Evolutionary conservation across 2,329 filamentous ascomycete species (phyloP), one percentile per base, ranked within the genome.

Genomic region (Parafenestella ontariensis): DNA sequence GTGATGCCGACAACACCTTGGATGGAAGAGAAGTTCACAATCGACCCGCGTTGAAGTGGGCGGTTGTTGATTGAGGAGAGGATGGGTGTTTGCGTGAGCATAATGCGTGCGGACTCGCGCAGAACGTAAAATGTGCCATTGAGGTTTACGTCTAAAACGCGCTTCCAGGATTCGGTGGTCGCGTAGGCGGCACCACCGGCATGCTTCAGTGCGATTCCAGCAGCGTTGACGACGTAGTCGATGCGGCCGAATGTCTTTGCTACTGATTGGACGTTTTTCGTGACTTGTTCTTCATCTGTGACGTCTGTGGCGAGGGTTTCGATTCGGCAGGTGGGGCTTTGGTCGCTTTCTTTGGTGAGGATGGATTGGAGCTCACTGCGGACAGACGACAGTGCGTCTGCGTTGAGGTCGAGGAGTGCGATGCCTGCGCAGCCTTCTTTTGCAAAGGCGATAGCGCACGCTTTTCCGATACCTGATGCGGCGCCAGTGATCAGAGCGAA

Each of bases 41-140:
- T 78, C 1, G 66, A 67, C 11, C 69, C 66, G 11, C 66, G 58
- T 46, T 76, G 71, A 5, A 45, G 70, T n/a, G 50, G 54, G 17
- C 56, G 65, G 50, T 69, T 71, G 24, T 79, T 72, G 29, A 77
- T 72, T 0, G 59, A 56, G 0, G 77, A 79, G 0, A 58, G 47
- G 2, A 80, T 78, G 0, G 68, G 75, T 0, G 78, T 74, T 56
- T 81, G 79, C 55, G 76, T 68, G 11, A 80, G 58, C 79, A 82
- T 82, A 20, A 80, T 74, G 28, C 71, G 63, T 10, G 77, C 75
- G 0, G 74, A 72, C 4, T 76, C 77, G 15, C 74, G 66, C 0
- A 81, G 59, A 2, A 80, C 69, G 52, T 74, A 77, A 53, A 81
- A 79, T 2, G 75, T 76, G 0, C 78, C 79, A 3, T 70, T 77